phyloP scores from a whole-genome alignment of 495 filamentous ascomycete species.

The Hyphodiscus hymeniophilus region DNA sequence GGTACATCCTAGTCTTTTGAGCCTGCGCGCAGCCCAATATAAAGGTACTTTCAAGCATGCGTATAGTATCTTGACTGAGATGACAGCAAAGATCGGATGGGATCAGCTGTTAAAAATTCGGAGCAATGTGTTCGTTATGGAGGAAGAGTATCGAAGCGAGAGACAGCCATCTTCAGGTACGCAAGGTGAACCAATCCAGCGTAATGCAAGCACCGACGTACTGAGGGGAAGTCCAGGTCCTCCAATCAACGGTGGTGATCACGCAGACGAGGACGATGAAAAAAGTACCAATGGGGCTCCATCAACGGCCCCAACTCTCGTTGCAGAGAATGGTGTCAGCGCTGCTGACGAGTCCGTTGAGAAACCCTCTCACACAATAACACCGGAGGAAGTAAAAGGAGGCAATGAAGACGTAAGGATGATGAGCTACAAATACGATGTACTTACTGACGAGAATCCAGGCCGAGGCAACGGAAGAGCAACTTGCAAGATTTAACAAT shows the following conservation, averaged over 20 bases:
- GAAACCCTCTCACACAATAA: constrained; percentile 74
- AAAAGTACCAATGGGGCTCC: constrained; percentile 29
- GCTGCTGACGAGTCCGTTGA: constrained; percentile 24
- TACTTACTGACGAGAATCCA: constrained; percentile 17
- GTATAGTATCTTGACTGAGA: constrained; percentile 87
- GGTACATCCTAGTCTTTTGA: constrained; percentile 79
- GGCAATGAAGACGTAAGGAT: constrained; percentile 66
- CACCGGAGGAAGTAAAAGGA: constrained; percentile 72
- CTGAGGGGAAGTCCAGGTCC: constrained; percentile 58
- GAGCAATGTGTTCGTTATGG: constrained; percentile 98
- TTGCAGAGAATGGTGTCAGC: constrained; percentile 20
- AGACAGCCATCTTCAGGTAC: constrained; percentile 53
- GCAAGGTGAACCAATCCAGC: constrained; percentile 43
- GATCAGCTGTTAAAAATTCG: constrained; percentile 87
- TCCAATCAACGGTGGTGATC: constrained; percentile 47
- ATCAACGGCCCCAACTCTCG: constrained; percentile 10
- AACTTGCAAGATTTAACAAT: constrained; percentile 70
- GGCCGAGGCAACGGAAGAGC: constrained; percentile 39
- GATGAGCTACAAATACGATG: constrained; percentile 1
- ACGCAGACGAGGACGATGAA: constrained; percentile 39
- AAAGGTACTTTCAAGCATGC: constrained; percentile 93
- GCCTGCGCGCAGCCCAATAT: constrained; percentile 78
- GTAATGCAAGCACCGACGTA: constrained; percentile 69
- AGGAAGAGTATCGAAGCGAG: constrained; percentile 93
- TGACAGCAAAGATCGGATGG: constrained; percentile 94